phyloP scores from a whole-genome alignment of 2,329 filamentous ascomycete species.

The Colletotrichum euphorbiae region DNA sequence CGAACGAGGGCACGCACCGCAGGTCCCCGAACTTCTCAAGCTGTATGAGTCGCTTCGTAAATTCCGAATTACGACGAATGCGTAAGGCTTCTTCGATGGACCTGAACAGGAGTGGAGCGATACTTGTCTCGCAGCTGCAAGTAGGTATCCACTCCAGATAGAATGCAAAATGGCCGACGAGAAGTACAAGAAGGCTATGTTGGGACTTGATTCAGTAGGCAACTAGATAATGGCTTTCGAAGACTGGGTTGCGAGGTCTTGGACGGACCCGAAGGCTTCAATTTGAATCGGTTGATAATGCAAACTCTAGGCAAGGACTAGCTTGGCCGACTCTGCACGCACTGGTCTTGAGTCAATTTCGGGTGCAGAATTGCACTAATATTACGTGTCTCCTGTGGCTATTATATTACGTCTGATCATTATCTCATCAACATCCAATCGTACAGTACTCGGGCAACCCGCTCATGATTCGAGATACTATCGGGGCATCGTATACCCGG shows the following conservation, averaged over 20 bases:
- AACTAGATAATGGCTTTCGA: not conserved
- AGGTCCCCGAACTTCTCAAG: not conserved
- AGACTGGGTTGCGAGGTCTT: not conserved
- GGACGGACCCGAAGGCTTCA: not conserved
- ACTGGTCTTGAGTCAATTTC: too few relatives aligned
- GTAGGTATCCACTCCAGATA: not conserved
- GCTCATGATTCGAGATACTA: not conserved
- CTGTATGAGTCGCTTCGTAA: conserved; percentile 1
- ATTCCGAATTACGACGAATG: not conserved
- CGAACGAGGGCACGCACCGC: too few relatives aligned
- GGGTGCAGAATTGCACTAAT: not conserved
- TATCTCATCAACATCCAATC: not conserved
- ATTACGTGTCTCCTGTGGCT: not conserved
- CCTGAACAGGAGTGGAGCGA: not conserved
- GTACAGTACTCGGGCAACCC: conserved; percentile 11
- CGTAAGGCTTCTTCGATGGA: not conserved
- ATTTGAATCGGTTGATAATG: not conserved
- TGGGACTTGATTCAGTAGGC: not conserved
- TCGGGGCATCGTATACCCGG: conserved; percentile 26
- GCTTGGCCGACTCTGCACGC: too few relatives aligned
- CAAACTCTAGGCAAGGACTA: too few relatives aligned
- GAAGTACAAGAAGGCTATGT: not conserved
- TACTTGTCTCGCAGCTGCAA: not conserved
- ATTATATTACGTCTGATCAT: conserved; percentile 2
- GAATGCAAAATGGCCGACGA: conserved; percentile 1